A percentile compares a stretch with the other conserved stretches of the same genome.
Evolutionary conservation across 2,329 filamentous ascomycete species (phyloP).

Genomic region (Bipolaris oryzae): DNA sequence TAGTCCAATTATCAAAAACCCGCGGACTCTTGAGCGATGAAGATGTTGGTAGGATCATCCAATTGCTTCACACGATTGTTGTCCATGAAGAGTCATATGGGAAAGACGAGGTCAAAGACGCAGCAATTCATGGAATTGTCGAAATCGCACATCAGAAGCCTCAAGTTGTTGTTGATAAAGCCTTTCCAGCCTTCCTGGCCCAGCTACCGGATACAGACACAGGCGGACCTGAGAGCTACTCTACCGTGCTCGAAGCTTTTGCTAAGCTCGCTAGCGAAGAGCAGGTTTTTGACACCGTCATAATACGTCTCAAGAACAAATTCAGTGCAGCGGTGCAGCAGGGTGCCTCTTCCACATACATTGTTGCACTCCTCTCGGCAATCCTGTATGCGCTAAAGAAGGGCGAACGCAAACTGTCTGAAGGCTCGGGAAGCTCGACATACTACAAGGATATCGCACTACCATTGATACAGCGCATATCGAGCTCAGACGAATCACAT

Average conservation of each 20-base stretch:
- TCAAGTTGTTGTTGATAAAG: constrained; percentile 66
- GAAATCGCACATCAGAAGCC: constrained; percentile 68
- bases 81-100: constrained; percentile 63
- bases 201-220: constrained; percentile 64
- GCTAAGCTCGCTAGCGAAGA: constrained; percentile 68
- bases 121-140: constrained; percentile 64
- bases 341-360: constrained; percentile 59
- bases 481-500: constrained; percentile 41
- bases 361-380: constrained; percentile 65
- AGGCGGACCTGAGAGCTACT: constrained; percentile 55
- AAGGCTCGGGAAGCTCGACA: constrained; percentile 44
- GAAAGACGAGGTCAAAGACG: constrained; percentile 62
- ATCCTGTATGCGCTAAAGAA: constrained; percentile 66
- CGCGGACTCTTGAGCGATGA: constrained; percentile 51
- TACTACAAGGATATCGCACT: constrained; percentile 57
- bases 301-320: constrained; percentile 68
- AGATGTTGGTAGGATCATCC: constrained; percentile 58
- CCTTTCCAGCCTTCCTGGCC: constrained; percentile 70
- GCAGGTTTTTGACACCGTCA: constrained; percentile 67
- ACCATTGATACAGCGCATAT: constrained; percentile 49
- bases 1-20: constrained; percentile 52
- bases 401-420: constrained; percentile 59
- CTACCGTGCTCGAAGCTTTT: constrained; percentile 66
- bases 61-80: constrained; percentile 66
- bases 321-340: constrained; percentile 62